Percentiles rank a stretch among this genome's conserved stretches.
phyloP scores from a whole-genome alignment of 257 asterid genomes.

The Solanum chiquidenum region DNA sequence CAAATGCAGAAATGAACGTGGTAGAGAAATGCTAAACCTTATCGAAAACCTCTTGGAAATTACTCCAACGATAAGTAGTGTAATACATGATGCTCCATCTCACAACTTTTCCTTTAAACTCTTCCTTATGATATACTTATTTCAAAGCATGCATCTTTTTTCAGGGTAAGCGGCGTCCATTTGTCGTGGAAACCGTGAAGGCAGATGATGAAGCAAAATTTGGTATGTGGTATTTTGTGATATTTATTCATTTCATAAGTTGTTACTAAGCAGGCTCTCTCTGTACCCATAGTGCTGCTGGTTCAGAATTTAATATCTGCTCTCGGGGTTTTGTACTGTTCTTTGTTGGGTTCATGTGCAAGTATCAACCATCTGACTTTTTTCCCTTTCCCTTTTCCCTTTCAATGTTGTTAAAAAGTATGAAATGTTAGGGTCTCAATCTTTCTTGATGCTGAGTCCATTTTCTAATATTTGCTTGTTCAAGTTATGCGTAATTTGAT shows the following conservation, averaged over 20 bases:
- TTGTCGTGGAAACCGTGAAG: constrained; percentile 87
- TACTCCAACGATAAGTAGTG: constrained; percentile 77
- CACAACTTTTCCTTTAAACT: not conserved
- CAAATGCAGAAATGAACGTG: constrained; percentile 82
- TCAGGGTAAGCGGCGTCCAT: constrained; percentile 85
- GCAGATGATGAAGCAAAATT: constrained; percentile 90
- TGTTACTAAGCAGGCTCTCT: not conserved
- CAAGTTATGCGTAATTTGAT: not conserved
- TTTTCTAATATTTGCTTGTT: not conserved
- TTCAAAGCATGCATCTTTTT: not conserved
- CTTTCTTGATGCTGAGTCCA: not conserved
- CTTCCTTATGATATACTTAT: not conserved
- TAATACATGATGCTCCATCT: constrained; percentile 14
- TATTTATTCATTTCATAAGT: not conserved
- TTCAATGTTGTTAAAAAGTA: not conserved
- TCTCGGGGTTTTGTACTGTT: not conserved
- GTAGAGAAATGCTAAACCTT: constrained; percentile 83
- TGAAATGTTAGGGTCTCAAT: not conserved
- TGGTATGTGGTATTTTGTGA: constrained; percentile 32
- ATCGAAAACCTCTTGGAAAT: constrained; percentile 86
- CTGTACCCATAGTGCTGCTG: not conserved
- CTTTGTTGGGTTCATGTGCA: not conserved
- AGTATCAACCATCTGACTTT: not conserved
- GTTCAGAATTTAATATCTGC: not conserved
- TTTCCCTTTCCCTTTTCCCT: not conserved